phyloP scores from a whole-genome alignment of 2,329 filamentous ascomycete genomes.

The Penicillium rolfsii region DNA sequence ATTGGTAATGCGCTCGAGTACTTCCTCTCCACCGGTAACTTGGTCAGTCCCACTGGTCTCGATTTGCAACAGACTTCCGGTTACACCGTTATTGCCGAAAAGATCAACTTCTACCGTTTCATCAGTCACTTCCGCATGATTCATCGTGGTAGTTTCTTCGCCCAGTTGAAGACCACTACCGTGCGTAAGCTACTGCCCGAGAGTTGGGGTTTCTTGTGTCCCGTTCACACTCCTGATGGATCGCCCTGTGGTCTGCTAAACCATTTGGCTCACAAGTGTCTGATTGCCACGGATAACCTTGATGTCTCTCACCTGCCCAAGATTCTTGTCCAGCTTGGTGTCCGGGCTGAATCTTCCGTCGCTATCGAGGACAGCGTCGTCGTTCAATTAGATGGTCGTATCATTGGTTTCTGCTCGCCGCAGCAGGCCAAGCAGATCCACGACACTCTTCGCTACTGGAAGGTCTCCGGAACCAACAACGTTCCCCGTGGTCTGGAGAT shows the following conservation, averaged over 20 bases:
- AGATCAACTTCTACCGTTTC: slow-evolving; percentile 98
- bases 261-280: slow-evolving; percentile 93
- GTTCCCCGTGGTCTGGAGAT: slow-evolving; percentile 87
- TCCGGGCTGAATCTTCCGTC: slow-evolving; percentile 74
- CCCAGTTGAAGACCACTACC: slow-evolving; percentile 93
- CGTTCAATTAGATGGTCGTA: slow-evolving; percentile 85
- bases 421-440: slow-evolving; percentile 79
- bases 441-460: slow-evolving; percentile 91
- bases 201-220: slow-evolving; percentile 97
- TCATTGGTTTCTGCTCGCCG: slow-evolving; percentile 88
- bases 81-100: slow-evolving; percentile 95
- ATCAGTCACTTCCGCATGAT: slow-evolving; percentile 99
- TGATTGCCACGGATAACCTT: slow-evolving; percentile 74
- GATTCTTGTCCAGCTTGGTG: slow-evolving; percentile 77
- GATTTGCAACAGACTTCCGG: slow-evolving; percentile 94
- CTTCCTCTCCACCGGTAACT: slow-evolving; percentile 93
- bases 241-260: slow-evolving; percentile 92
- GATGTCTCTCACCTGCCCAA: slow-evolving; percentile 75
- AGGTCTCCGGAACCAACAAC: slow-evolving; percentile 81
- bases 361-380: slow-evolving; percentile 81
- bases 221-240: slow-evolving; percentile 96
- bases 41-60: slow-evolving; percentile 86
- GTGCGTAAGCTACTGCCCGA: slow-evolving; percentile 94
- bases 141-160: slow-evolving; percentile 98
- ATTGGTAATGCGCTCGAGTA: slow-evolving; percentile 87